Percentiles rank a stretch among this genome's conserved stretches.
phyloP scores from a whole-genome alignment of 805 yeast genomes.

The Wickerhamiella cacticola region DNA sequence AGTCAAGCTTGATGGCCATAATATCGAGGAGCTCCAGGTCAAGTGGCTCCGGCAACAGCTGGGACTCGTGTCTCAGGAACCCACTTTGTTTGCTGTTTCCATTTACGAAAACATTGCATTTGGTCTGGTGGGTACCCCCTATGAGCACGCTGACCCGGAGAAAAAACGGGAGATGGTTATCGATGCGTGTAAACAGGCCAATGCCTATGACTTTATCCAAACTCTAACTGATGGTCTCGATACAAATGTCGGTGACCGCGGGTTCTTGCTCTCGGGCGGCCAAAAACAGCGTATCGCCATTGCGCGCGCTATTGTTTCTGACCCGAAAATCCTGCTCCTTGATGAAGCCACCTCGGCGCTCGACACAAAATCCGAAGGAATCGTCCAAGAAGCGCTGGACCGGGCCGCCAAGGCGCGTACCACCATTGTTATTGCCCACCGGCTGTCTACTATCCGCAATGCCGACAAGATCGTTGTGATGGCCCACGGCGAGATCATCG shows the following conservation, averaged over 20 bases:
- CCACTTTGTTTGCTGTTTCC: constrained; percentile 82
- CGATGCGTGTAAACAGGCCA: constrained; percentile 31
- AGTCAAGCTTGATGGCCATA: constrained; percentile 73
- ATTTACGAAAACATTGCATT: constrained; percentile 78
- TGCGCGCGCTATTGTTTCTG: constrained; percentile 54
- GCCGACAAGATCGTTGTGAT: constrained; percentile 47
- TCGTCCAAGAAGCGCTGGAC: constrained; percentile 33
- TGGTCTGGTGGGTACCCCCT: constrained; percentile 65
- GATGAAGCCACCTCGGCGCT: constrained; percentile 56
- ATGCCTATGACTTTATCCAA: constrained; percentile 32
- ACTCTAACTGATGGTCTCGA: constrained; percentile 73
- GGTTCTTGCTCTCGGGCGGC: constrained; percentile 54
- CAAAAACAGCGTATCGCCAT: constrained; percentile 63
- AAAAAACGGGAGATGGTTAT: constrained; percentile 30
- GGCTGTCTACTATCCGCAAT: constrained; percentile 44
- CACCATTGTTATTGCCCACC: constrained; percentile 47
- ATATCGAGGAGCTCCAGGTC: constrained; percentile 57
- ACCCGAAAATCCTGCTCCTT: constrained; percentile 45
- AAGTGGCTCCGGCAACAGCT: constrained; percentile 62
- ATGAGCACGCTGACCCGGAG: constrained; percentile 37
- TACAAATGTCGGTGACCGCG: constrained; percentile 54
- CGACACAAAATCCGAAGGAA: constrained; percentile 37
- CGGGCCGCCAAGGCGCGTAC: constrained; percentile 31
- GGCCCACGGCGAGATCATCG: constrained; percentile 39
- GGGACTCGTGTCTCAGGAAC: constrained; percentile 93